phyloP scores from a whole-genome alignment of 768 basidiomycete genomes.

The Boletus barrowsii region DNA sequence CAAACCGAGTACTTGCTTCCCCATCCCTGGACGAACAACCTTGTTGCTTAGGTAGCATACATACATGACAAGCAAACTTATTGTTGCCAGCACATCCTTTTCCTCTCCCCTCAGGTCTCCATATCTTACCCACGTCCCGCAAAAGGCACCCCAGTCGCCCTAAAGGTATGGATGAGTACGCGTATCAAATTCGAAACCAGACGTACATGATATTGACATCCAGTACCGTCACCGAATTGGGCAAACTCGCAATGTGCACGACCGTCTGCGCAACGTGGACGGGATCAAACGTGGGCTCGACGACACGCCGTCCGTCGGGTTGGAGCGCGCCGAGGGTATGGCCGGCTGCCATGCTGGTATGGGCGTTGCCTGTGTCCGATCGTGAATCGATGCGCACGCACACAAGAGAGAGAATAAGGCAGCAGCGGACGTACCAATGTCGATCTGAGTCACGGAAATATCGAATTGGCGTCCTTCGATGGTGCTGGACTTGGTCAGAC shows the following conservation, averaged over 20 bases:
- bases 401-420: no score
- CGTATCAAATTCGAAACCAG: not conserved
- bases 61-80: no score
- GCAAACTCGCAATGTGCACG: constrained; percentile 68
- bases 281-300: constrained; percentile 69
- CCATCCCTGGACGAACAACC: no score
- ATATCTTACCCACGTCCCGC: constrained; percentile 40
- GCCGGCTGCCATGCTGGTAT: constrained; percentile 53
- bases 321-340: constrained; percentile 57
- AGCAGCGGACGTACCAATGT: constrained; percentile 55
- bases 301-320: constrained; percentile 55
- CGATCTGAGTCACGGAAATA: constrained; percentile 79
- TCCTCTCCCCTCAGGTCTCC: no score
- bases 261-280: constrained; percentile 69
- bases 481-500: constrained; percentile 71
- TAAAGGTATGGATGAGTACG: constrained; percentile 8
- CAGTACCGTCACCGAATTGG: constrained; percentile 65
- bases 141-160: constrained; percentile 46
- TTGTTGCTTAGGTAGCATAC: no score
- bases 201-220: constrained; percentile 74
- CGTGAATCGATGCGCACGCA: not conserved
- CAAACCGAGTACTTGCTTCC: no score
- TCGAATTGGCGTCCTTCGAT: constrained; percentile 73
- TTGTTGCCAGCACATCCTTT: no score
- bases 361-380: constrained; percentile 59